Conservation (phyloP, 1,284 basidiomycete genomes). For the Marasmius sp. region DNA sequence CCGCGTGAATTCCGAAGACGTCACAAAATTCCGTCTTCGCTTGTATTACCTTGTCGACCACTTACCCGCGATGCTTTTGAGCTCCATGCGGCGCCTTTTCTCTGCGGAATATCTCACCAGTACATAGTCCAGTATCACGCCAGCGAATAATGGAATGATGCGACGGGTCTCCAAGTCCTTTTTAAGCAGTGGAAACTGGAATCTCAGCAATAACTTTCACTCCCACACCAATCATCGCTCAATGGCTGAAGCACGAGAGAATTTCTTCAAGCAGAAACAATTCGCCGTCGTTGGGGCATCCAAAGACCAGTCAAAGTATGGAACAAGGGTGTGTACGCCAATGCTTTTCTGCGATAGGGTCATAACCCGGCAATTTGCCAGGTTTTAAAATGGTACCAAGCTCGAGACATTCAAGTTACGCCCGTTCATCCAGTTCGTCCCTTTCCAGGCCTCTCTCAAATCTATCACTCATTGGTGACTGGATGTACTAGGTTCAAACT, state of each 20-base stretch:
- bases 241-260: conserved; percentile 35
- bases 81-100: too few relatives aligned
- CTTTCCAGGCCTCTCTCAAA: conserved; percentile 2
- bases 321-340: conserved; percentile 57
- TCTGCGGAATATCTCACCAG: too few relatives aligned
- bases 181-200: not conserved
- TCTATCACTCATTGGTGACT: not conserved
- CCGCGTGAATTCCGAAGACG: too few relatives aligned
- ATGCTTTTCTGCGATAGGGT: conserved; percentile 3
- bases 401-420: conserved; percentile 58
- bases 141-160: not conserved
- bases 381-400: conserved; percentile 78
- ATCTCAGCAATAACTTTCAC: not conserved
- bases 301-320: conserved; percentile 73
- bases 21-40: too few relatives aligned
- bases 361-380: conserved; percentile 23
- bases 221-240: not conserved
- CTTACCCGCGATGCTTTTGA: too few relatives aligned
- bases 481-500: conserved; percentile 25
- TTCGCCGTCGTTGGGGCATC: conserved; percentile 82
- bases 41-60: too few relatives aligned
- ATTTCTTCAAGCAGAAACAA: conserved; percentile 59
- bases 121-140: not conserved
- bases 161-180: too few relatives aligned
- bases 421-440: conserved; percentile 65